Percentiles rank a stretch among this genome's conserved stretches.
Evolutionary conservation across 495 filamentous ascomycete species (phyloP).

Genomic region (Trichoderma erinaceum): DNA sequence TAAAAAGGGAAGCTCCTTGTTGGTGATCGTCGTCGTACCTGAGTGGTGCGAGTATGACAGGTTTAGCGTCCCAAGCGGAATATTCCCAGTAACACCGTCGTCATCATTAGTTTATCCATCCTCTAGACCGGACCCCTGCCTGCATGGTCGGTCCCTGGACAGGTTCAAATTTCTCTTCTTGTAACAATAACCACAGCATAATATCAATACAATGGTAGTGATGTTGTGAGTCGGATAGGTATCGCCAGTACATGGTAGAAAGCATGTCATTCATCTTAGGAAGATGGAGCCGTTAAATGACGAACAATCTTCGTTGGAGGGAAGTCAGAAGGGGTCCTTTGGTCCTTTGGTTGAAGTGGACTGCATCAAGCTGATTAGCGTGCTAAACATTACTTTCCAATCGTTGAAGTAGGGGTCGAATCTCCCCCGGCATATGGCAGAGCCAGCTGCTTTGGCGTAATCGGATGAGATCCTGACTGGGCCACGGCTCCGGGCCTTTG

Average conservation of each 20-base stretch:
- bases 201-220: neutral
- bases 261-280: neutral
- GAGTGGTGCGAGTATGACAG: neutral
- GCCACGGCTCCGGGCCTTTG: neutral
- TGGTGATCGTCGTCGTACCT: neutral
- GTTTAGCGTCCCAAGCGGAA: neutral
- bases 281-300: slow-evolving; percentile 2
- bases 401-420: neutral
- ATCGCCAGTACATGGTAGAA: neutral
- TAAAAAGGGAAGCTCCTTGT: neutral
- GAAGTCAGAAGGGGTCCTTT: neutral
- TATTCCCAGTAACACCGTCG: neutral
- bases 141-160: neutral
- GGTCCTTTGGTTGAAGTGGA: neutral
- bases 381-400: neutral
- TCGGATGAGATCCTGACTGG: neutral
- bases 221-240: neutral
- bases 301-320: neutral
- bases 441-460: slow-evolving; percentile 1
- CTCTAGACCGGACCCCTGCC: neutral
- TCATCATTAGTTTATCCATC: neutral
- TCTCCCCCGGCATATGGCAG: neutral
- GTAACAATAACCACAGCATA: neutral
- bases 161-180: neutral
- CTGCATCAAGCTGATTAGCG: neutral